Percentiles rank a stretch among this genome's conserved stretches.
Conservation (phyloP, 2,329 filamentous ascomycete genomes). For the Talaromyces piceae region DNA sequence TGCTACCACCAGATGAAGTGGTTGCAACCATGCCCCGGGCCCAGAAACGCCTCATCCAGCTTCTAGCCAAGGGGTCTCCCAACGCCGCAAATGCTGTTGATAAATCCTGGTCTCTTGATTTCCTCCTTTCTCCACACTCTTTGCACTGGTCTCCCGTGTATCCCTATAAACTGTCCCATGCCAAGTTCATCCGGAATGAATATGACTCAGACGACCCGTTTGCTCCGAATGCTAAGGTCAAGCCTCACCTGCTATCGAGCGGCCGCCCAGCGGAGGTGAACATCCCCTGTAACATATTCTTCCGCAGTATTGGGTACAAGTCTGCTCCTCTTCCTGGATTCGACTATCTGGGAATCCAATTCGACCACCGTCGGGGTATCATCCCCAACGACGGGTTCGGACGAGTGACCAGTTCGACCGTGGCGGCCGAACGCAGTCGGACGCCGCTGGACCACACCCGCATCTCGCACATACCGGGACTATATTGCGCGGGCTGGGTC, state of each 20-base stretch:
- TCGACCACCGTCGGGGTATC: slow-evolving; percentile 65
- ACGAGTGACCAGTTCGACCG: slow-evolving; percentile 50
- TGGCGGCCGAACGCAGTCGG: slow-evolving; percentile 16
- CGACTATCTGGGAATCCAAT: slow-evolving; percentile 63
- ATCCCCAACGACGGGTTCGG: slow-evolving; percentile 78
- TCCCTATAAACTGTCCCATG: slow-evolving; percentile 50
- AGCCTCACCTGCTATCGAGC: slow-evolving; percentile 42
- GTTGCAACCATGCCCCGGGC: slow-evolving; percentile 65
- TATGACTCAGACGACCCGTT: slow-evolving; percentile 44
- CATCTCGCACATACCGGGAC: slow-evolving; percentile 53
- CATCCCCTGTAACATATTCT: slow-evolving; percentile 64
- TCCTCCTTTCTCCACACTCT: slow-evolving; percentile 67
- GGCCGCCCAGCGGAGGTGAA: slow-evolving; percentile 41
- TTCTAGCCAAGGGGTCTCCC: slow-evolving; percentile 67
- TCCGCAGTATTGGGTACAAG: slow-evolving; percentile 93
- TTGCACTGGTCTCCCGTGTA: slow-evolving; percentile 51
- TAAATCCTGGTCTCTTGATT: slow-evolving; percentile 78
- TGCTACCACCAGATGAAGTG: slow-evolving; percentile 57
- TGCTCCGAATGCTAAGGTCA: slow-evolving; percentile 42
- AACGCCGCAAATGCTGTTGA: slow-evolving; percentile 41
- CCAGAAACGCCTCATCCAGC: slow-evolving; percentile 68
- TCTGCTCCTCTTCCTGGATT: slow-evolving; percentile 71
- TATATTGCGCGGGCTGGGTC: slow-evolving; percentile 96
- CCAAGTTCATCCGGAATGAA: slow-evolving; percentile 56
- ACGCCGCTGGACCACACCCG: slow-evolving; percentile 26